Percentiles rank a stretch among this genome's conserved stretches.
phyloP scores from a whole-genome alignment of 176 grass and related monocot species.

The Metroxylon sagu region DNA sequence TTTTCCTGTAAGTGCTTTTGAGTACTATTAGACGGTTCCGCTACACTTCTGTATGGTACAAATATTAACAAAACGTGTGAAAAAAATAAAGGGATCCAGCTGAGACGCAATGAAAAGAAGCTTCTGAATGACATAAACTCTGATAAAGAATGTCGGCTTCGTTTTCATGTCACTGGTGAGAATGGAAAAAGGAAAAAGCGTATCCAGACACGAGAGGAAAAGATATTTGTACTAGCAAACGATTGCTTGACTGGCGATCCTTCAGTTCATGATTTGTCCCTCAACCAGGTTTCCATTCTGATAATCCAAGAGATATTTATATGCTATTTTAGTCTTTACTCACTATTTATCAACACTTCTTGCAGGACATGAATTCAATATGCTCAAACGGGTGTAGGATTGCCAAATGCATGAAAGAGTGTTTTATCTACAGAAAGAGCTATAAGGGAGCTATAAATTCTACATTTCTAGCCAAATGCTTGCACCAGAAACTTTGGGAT shows the following conservation, averaged over 20 bases:
- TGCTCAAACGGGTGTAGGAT: slow-evolving; percentile 81
- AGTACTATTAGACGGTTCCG: not conserved
- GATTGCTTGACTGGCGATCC: slow-evolving; percentile 89
- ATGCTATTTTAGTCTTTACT: too few species aligned
- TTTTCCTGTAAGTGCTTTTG: slow-evolving; percentile 63
- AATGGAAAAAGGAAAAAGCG: slow-evolving; percentile 90
- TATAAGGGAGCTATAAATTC: slow-evolving; percentile 69
- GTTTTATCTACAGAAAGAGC: slow-evolving; percentile 73
- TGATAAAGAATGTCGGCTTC: slow-evolving; percentile 74
- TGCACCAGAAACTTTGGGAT: slow-evolving; percentile 88
- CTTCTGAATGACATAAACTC: slow-evolving; percentile 78
- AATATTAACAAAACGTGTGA: not conserved
- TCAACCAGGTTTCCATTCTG: slow-evolving; percentile 55
- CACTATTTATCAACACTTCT: slow-evolving; percentile 1
- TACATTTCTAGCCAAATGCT: slow-evolving; percentile 73
- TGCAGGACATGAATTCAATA: slow-evolving; percentile 75
- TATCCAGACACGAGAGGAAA: slow-evolving; percentile 86
- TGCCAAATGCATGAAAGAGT: slow-evolving; percentile 95
- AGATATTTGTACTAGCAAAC: slow-evolving; percentile 85
- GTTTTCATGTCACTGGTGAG: slow-evolving; percentile 59
- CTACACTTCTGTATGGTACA: too few species aligned
- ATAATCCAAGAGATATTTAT: slow-evolving; percentile 6
- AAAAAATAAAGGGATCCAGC: slow-evolving; percentile 74
- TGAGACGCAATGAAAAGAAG: slow-evolving; percentile 91
- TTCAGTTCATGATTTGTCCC: slow-evolving; percentile 72